These are phyloP conservation scores for Psilocybe azurescens DNA, from an alignment of 768 basidiomycete genomes.

Conservation along the genomic window DNA sequence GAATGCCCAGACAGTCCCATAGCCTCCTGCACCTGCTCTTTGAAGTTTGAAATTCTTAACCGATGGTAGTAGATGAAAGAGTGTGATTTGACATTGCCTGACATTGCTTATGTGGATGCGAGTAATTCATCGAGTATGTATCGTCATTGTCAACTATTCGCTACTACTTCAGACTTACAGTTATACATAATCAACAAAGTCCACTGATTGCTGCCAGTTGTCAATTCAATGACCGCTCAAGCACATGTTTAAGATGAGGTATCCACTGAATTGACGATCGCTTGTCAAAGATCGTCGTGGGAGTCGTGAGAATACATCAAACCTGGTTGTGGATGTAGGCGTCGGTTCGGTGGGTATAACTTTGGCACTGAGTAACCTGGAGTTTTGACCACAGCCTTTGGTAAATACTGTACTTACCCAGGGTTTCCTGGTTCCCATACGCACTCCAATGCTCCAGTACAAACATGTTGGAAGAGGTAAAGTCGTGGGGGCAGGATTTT, in stretches of 20 bases:
- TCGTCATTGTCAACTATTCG: no score
- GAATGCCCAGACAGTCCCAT: background rate
- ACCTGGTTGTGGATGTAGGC: conserved; percentile 1
- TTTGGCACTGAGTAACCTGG: conserved; percentile 5
- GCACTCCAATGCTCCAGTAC: no score
- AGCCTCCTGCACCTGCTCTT: no score
- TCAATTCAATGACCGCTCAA: background rate
- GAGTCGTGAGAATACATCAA: background rate
- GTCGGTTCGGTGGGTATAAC: conserved; percentile 1
- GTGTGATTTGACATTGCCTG: no score
- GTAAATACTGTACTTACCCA: background rate
- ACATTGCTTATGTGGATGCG: background rate
- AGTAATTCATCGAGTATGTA: background rate
- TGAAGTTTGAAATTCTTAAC: background rate
- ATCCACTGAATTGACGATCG: background rate
- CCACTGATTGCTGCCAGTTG: background rate
- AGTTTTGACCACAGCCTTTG: background rate
- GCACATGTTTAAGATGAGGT: background rate
- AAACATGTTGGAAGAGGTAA: no score
- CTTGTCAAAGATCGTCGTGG: background rate
- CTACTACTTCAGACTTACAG: background rate
- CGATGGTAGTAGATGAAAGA: background rate
- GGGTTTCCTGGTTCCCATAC: background rate
- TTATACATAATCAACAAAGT: background rate
- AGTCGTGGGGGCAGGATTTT: no score